Conservation (phyloP, 106 monocot genomes). For the Dendrobium catenatum region DNA sequence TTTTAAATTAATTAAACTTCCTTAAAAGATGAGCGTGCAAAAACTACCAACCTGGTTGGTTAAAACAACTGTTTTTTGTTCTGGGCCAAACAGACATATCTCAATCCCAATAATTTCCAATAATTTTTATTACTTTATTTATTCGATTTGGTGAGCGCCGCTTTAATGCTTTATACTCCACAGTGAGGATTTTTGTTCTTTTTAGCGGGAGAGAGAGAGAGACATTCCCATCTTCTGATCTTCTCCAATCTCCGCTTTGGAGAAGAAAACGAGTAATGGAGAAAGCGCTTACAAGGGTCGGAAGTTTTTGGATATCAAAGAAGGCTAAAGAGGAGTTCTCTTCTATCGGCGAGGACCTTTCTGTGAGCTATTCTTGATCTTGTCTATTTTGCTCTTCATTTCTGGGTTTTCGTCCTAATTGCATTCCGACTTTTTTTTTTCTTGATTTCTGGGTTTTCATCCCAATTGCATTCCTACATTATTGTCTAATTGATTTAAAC, state of each 20-base stretch:
- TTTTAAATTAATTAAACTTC: no score
- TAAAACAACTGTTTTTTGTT: no score
- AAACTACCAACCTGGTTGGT: no score
- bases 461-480: neutral
- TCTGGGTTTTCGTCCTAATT: neutral
- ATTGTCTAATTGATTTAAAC: neutral
- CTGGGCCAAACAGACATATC: no score
- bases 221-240: neutral
- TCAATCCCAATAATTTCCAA: neutral
- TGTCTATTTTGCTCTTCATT: neutral
- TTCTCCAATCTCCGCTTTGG: neutral
- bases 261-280: slow-evolving; percentile 43
- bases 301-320: slow-evolving; percentile 82
- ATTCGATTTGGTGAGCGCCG: neutral
- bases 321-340: slow-evolving; percentile 94
- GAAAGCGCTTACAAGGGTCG: slow-evolving; percentile 76
- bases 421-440: neutral
- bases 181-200: neutral
- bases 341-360: slow-evolving; percentile 88
- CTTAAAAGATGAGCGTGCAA: no score
- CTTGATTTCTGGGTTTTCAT: neutral
- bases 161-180: neutral
- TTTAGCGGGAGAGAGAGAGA: neutral
- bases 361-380: slow-evolving; percentile 39
- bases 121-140: neutral